Percentiles rank a stretch among this genome's conserved stretches.
Evolutionary conservation across 2,329 filamentous ascomycete genomes (phyloP).

Genomic region (Aspergillus novoparasiticus): DNA sequence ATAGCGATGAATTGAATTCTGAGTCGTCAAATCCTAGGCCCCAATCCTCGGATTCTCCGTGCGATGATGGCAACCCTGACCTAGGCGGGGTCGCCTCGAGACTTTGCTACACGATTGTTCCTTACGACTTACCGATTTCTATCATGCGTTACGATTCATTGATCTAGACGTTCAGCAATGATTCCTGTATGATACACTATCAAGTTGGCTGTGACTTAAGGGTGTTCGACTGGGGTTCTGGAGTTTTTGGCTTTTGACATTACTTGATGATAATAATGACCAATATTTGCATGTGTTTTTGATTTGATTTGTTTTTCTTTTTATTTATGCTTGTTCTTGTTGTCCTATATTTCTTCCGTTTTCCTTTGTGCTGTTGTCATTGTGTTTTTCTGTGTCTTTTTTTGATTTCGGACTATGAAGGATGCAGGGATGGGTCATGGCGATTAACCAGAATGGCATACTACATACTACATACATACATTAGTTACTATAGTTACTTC

Average conservation of each 20-base stretch:
- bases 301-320: not conserved
- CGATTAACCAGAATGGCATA: not conserved
- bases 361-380: conserved; percentile 7
- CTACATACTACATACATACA: not conserved
- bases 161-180: not conserved
- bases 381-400: not conserved
- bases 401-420: not conserved
- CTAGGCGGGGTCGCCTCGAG: conserved; percentile 40
- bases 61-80: conserved; percentile 73
- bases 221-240: conserved; percentile 2
- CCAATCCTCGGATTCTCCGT: conserved; percentile 64
- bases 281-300: not conserved
- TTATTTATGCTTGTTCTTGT: not conserved
- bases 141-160: conserved; percentile 8
- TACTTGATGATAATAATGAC: not conserved
- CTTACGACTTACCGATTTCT: not conserved
- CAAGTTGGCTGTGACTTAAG: conserved; percentile 6
- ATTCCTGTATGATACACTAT: conserved; percentile 8
- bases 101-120: not conserved
- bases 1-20: conserved; percentile 23
- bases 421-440: not conserved
- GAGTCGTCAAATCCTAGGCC: conserved; percentile 50
- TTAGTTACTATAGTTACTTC: not conserved
- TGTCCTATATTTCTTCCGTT: conserved; percentile 2
- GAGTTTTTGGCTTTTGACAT: not conserved